A percentile compares a stretch with the other conserved stretches of the same genome.
Evolutionary conservation across 192 early-diverging fungal species (phyloP).

Genomic region (Geranomyces variabilis): DNA sequence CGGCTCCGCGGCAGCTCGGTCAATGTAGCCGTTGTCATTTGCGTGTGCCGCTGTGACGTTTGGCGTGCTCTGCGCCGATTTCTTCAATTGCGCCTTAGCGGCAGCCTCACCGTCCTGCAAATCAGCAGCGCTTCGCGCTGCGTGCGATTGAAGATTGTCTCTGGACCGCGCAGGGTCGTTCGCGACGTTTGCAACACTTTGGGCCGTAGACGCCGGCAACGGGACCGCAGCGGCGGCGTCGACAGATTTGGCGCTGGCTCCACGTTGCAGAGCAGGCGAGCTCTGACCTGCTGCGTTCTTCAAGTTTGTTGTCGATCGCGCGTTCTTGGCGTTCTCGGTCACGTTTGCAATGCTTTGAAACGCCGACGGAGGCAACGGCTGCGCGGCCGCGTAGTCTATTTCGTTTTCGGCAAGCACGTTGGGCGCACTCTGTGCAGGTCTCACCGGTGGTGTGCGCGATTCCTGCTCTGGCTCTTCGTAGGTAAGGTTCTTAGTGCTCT

Average conservation of each 20-base stretch:
- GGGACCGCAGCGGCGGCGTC: background rate
- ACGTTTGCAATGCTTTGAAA: conserved; percentile 2
- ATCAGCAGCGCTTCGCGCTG: background rate
- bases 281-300: background rate
- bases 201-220: background rate
- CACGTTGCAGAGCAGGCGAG: too few relatives aligned
- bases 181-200: background rate
- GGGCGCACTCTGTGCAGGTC: background rate
- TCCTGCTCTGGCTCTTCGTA: too few relatives aligned
- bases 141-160: background rate
- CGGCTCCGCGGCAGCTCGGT: background rate
- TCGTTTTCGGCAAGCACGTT: background rate
- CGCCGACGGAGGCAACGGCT: conserved; percentile 10
- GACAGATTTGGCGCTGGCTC: background rate
- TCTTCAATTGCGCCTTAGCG: background rate
- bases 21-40: background rate
- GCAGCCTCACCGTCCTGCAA: background rate
- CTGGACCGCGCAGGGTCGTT: too few relatives aligned
- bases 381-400: background rate
- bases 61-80: conserved; percentile 6
- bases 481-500: too few relatives aligned
- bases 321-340: background rate
- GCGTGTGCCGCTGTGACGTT: background rate
- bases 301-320: background rate
- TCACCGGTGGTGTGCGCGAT: too few relatives aligned